A percentile compares a stretch with the other conserved stretches of the same genome.
Conservation (phyloP, 176 grass and related monocot species). For the Puccinellia tenuiflora region DNA sequence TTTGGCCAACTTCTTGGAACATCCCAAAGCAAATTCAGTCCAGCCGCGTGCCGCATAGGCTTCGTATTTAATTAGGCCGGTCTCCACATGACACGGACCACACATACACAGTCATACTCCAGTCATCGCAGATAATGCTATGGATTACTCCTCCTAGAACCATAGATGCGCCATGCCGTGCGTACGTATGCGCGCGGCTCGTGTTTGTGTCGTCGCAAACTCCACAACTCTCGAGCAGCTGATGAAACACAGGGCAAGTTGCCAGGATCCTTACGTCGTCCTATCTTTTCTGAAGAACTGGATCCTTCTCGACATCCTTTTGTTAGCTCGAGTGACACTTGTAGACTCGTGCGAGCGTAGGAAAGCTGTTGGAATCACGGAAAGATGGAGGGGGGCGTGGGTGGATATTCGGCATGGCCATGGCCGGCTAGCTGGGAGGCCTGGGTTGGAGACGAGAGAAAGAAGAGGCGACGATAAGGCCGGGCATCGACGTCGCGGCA, state of each 20-base stretch:
- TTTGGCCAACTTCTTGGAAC: conserved; percentile 7
- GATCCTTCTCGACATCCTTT: conserved; percentile 7
- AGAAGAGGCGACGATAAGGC: conserved; percentile 26
- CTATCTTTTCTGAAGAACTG: neutral
- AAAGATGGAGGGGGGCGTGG: neutral
- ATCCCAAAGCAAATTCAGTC: neutral
- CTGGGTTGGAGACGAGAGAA: neutral
- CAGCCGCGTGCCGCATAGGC: conserved; percentile 14
- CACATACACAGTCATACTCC: neutral
- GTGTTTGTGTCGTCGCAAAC: conserved; percentile 30
- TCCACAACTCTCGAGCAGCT: neutral
- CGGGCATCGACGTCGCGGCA: conserved; percentile 13
- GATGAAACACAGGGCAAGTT: neutral
- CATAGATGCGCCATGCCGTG: neutral
- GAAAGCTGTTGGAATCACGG: conserved; percentile 29
- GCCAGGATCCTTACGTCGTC: neutral
- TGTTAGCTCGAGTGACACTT: conserved; percentile 10
- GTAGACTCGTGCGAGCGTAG: neutral
- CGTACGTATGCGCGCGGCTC: neutral
- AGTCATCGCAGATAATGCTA: neutral
- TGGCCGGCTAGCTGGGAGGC: conserved; percentile 1
- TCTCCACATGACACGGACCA: neutral
- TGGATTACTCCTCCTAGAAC: neutral
- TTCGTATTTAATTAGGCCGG: neutral
- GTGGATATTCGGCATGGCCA: conserved; percentile 8